Percentiles rank a stretch among this genome's conserved stretches.
phyloP scores from a whole-genome alignment of 352 stramenopile species.

The Phytopythium boreale region DNA sequence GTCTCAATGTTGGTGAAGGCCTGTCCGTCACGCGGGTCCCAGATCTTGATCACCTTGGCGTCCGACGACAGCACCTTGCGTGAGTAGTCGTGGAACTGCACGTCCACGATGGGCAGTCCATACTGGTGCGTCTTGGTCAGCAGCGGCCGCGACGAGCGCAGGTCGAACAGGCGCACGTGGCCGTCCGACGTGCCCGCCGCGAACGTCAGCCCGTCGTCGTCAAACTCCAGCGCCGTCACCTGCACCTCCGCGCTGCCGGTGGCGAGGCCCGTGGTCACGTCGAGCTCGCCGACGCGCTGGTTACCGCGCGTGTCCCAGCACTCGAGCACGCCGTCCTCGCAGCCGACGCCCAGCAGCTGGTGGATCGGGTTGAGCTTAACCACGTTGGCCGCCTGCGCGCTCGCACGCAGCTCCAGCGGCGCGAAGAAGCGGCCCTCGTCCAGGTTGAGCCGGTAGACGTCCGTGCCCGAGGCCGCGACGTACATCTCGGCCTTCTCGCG shows the following conservation, averaged over 20 bases:
- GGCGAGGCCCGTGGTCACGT: constrained; percentile 35
- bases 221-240: constrained; percentile 94
- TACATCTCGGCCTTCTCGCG: constrained; percentile 95
- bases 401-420: constrained; percentile 65
- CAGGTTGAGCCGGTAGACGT: constrained; percentile 98
- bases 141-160: constrained; percentile 93
- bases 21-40: constrained; percentile 88
- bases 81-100: constrained; percentile 91
- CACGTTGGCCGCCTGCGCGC: constrained; percentile 78
- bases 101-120: constrained; percentile 92
- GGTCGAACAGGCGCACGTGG: constrained; percentile 95
- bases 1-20: constrained; percentile 98
- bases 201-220: constrained; percentile 94
- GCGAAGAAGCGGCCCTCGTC: constrained; percentile 96
- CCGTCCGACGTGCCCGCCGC: constrained; percentile 93
- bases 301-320: constrained; percentile 94
- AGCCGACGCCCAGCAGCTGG: constrained; percentile 88
- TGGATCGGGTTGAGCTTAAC: constrained; percentile 89
- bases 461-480: constrained; percentile 78
- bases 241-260: constrained; percentile 47
- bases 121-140: constrained; percentile 98
- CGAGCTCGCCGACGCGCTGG: constrained; percentile 63
- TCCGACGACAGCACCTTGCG: constrained; percentile 94
- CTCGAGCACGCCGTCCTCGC: constrained; percentile 94
- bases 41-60: constrained; percentile 98